Evolutionary conservation across 495 filamentous ascomycete genomes (phyloP), one percentile per base, ranked within the genome.

Genomic region (Neurospora sp.): DNA sequence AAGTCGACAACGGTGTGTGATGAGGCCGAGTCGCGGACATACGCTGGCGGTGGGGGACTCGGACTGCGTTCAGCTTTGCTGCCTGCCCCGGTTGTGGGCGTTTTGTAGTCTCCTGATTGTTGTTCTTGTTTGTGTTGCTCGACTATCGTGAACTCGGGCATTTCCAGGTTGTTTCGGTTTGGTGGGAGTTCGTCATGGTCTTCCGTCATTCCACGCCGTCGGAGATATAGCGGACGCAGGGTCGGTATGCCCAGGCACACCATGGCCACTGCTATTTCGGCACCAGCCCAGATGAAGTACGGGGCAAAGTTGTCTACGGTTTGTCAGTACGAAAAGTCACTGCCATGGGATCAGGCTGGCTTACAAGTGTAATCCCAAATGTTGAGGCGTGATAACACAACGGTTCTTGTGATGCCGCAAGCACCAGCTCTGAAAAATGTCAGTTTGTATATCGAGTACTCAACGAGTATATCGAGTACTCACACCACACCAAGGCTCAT

Each of bases 401-500:
- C 77, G 0, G 81, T 83, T 44, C 82, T 75, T n/a, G 78, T 79
- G 48, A 83, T 81, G 12, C 82, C 82, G 40, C 82, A 83, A 38
- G 81, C 81, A 16, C 82, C 82, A 22, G 82, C 82, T 53, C 82
- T 83, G 41, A 38, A 69, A 27, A 9, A 20, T 42, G 11, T 81
- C 22, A 81, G 77, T 31, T 42, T 39, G 22, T 46, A 31, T 5
- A 6, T 22, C 40, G 20, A 39, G 53, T 20, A 74, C 82, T 76
- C 74, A 18, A 37, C 7, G 39, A 46, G 22, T 46, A 31, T 5
- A 6, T 35, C 42, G 27, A 39, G 53, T 22, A 75, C 82, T 77
- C 74, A 84, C 83, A 85, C 77, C 22, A 84, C 76, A 22, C 83
- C 83, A 1, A 84, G 74, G 69, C 81, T 83, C 83, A 84, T 85